phyloP scores from a whole-genome alignment of 2,329 filamentous ascomycete genomes.

The Aurifilum marmelostoma region DNA sequence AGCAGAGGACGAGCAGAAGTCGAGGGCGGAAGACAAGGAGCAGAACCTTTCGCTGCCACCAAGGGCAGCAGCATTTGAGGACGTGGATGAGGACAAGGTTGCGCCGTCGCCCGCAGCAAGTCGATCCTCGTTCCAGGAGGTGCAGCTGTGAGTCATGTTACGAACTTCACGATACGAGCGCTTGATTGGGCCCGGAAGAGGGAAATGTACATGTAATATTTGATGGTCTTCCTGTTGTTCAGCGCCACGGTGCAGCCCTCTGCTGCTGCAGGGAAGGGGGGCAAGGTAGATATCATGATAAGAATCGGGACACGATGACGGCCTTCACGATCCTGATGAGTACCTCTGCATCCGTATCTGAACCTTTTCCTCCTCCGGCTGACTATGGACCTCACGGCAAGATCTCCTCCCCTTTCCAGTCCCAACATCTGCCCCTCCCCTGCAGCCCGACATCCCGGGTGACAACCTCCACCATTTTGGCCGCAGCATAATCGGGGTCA shows the following conservation, averaged over 20 bases:
- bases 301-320: neutral
- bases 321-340: constrained; percentile 2
- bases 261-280: neutral
- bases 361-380: too few relatives aligned
- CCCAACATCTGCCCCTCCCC: constrained; percentile 67
- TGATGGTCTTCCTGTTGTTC: neutral
- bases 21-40: constrained; percentile 58
- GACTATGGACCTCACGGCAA: constrained; percentile 49
- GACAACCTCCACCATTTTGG: constrained; percentile 65
- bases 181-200: constrained; percentile 6
- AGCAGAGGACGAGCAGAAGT: constrained; percentile 57
- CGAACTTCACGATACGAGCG: neutral
- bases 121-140: constrained; percentile 65
- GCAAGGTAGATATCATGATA: constrained; percentile 25
- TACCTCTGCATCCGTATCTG: neutral
- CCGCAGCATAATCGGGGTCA: constrained; percentile 66
- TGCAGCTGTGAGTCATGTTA: constrained; percentile 52
- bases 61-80: constrained; percentile 35
- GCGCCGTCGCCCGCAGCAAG: constrained; percentile 53
- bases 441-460: constrained; percentile 49
- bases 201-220: constrained; percentile 12
- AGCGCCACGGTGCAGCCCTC: neutral
- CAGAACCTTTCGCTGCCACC: constrained; percentile 58
- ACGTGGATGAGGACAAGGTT: constrained; percentile 44
- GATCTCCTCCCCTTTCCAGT: constrained; percentile 69